Conservation (phyloP, 106 monocot genomes). For the Allium cepa region DNA sequence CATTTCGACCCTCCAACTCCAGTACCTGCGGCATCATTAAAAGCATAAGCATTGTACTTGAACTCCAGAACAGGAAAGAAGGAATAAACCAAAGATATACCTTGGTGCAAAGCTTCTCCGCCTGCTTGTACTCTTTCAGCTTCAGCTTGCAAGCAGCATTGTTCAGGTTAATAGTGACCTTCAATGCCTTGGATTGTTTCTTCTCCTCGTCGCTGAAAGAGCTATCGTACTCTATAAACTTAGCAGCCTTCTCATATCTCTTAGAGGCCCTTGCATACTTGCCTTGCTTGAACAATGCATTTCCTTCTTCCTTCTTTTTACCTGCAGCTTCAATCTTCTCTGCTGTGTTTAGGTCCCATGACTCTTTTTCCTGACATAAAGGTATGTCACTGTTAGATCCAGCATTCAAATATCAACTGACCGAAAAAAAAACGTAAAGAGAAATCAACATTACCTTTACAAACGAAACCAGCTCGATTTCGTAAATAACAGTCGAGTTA, state of each 20-base stretch:
- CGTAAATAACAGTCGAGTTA: conserved; percentile 73
- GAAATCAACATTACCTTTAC: conserved; percentile 41
- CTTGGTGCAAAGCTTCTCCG: conserved; percentile 73
- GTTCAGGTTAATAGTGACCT: conserved; percentile 58
- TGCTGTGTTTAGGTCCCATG: conserved; percentile 68
- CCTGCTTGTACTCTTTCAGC: conserved; percentile 66
- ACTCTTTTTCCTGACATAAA: conserved; percentile 64
- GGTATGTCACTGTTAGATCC: not conserved
- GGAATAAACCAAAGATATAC: conserved; percentile 8
- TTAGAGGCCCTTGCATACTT: conserved; percentile 53
- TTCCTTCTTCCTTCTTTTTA: conserved; percentile 81
- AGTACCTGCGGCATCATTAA: conserved; percentile 33
- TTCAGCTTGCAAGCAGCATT: conserved; percentile 76
- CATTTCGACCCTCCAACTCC: conserved; percentile 68
- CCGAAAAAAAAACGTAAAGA: not conserved
- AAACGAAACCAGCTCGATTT: conserved; percentile 88
- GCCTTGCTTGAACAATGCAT: conserved; percentile 34
- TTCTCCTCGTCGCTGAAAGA: conserved; percentile 79
- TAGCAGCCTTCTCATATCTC: conserved; percentile 69
- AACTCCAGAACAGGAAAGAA: not conserved
- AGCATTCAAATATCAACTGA: not conserved
- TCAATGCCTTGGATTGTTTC: conserved; percentile 53
- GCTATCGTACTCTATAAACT: conserved; percentile 58
- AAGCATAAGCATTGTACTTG: too few species aligned
- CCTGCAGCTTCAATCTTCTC: conserved; percentile 84